phyloP scores from a whole-genome alignment of 1,284 basidiomycete genomes.

The Ganoderma sp. region DNA sequence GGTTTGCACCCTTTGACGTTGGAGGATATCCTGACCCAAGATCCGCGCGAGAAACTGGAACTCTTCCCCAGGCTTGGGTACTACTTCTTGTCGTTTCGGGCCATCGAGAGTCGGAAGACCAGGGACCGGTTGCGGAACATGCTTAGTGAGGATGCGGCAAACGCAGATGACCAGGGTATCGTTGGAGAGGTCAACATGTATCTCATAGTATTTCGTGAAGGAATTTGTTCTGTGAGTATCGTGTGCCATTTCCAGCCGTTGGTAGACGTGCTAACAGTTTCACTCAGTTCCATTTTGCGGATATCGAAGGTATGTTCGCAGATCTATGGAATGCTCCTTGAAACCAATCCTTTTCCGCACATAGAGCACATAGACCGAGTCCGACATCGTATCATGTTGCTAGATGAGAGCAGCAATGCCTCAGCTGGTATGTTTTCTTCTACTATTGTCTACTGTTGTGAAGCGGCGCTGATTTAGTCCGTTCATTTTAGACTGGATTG shows the following conservation, averaged over 20 bases:
- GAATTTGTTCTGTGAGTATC: slow-evolving; percentile 81
- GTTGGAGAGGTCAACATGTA: slow-evolving; percentile 88
- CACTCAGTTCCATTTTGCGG: slow-evolving; percentile 88
- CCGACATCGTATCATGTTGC: slow-evolving; percentile 67
- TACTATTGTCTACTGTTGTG: background rate
- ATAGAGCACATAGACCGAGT: slow-evolving; percentile 85
- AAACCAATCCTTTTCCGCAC: background rate
- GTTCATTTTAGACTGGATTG: slow-evolving; percentile 82
- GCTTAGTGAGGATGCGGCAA: slow-evolving; percentile 36
- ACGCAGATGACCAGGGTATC: slow-evolving; percentile 48
- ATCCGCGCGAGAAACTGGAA: slow-evolving; percentile 93
- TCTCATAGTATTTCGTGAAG: slow-evolving; percentile 88
- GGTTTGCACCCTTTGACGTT: slow-evolving; percentile 93
- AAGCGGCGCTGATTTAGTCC: background rate
- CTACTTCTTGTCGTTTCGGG: slow-evolving; percentile 90
- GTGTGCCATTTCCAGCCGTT: background rate
- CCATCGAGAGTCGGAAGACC: slow-evolving; percentile 69
- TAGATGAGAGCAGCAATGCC: slow-evolving; percentile 65
- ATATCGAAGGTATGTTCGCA: slow-evolving; percentile 65
- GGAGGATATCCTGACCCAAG: slow-evolving; percentile 95
- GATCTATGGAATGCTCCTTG: background rate
- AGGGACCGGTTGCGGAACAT: slow-evolving; percentile 47
- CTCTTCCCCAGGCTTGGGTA: slow-evolving; percentile 90
- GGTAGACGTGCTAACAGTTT: background rate
- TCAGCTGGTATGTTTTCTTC: slow-evolving; percentile 62